phyloP scores from a whole-genome alignment of 805 yeast species.

The Priceomyces melissophilus region DNA sequence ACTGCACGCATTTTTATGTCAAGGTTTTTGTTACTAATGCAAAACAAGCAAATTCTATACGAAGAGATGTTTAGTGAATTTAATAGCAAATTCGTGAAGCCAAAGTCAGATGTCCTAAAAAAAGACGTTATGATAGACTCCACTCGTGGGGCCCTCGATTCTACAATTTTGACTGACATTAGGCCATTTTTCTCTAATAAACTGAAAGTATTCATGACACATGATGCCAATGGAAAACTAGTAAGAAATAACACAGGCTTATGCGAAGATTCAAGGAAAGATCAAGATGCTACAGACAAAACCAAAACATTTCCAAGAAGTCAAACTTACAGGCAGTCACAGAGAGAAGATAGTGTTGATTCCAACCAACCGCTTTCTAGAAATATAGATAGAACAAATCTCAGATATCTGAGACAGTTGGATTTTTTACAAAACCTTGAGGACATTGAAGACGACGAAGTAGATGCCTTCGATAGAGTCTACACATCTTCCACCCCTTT shows the following conservation, averaged over 20 bases:
- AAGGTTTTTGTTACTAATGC: slow-evolving; percentile 46
- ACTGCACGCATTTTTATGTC: slow-evolving; percentile 35
- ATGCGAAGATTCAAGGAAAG: background rate
- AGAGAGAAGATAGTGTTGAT: background rate
- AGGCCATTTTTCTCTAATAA: slow-evolving; percentile 27
- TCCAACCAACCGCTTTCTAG: background rate
- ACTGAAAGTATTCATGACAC: slow-evolving; percentile 48
- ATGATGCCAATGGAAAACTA: slow-evolving; percentile 42
- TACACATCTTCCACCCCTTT: slow-evolving; percentile 13
- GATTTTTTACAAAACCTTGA: slow-evolving; percentile 1
- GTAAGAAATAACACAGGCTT: slow-evolving; percentile 10
- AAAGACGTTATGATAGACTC: slow-evolving; percentile 65
- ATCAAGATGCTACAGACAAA: background rate
- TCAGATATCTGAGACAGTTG: slow-evolving; percentile 1
- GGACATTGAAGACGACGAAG: slow-evolving; percentile 7
- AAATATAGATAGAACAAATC: slow-evolving; percentile 1
- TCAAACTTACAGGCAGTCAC: background rate
- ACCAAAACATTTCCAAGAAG: slow-evolving; percentile 1
- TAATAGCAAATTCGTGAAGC: slow-evolving; percentile 58
- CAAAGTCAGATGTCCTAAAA: slow-evolving; percentile 46
- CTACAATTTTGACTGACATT: slow-evolving; percentile 16
- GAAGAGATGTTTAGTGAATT: slow-evolving; percentile 64
- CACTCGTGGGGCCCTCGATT: slow-evolving; percentile 34
- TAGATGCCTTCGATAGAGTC: slow-evolving; percentile 7
- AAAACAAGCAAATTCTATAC: slow-evolving; percentile 58